phyloP scores from a whole-genome alignment of 2,329 filamentous ascomycete species.

The Fusarium floridanum region DNA sequence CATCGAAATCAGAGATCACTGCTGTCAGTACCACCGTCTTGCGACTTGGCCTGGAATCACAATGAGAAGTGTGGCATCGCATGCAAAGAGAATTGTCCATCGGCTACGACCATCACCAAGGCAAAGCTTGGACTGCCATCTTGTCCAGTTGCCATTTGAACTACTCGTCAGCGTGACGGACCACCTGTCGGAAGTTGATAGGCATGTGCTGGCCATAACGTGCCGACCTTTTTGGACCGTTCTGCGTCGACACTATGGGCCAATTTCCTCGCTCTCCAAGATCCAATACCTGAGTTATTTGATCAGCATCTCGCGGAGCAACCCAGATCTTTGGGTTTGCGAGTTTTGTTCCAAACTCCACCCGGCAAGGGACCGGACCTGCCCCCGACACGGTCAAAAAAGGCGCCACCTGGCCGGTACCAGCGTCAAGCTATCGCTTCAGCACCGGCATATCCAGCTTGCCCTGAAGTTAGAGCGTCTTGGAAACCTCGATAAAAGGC shows the following conservation, averaged over 20 bases:
- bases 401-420: neutral
- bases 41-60: neutral
- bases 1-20: neutral
- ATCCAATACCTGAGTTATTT: neutral
- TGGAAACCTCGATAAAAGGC: neutral
- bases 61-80: neutral
- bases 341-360: neutral
- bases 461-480: neutral
- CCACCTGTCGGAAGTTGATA: neutral
- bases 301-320: neutral
- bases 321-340: neutral
- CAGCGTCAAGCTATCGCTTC: neutral
- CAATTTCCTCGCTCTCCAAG: neutral
- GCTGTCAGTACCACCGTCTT: neutral
- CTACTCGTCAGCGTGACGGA: neutral
- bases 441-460: neutral
- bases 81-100: neutral
- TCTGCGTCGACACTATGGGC: neutral
- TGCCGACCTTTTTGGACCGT: neutral
- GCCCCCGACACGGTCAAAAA: neutral
- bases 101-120: neutral
- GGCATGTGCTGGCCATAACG: neutral
- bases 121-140: neutral
- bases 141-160: neutral
- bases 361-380: neutral